Evolutionary conservation across 1,139 yeast genomes (phyloP).

Genomic region (Blastobotrys persicus): DNA sequence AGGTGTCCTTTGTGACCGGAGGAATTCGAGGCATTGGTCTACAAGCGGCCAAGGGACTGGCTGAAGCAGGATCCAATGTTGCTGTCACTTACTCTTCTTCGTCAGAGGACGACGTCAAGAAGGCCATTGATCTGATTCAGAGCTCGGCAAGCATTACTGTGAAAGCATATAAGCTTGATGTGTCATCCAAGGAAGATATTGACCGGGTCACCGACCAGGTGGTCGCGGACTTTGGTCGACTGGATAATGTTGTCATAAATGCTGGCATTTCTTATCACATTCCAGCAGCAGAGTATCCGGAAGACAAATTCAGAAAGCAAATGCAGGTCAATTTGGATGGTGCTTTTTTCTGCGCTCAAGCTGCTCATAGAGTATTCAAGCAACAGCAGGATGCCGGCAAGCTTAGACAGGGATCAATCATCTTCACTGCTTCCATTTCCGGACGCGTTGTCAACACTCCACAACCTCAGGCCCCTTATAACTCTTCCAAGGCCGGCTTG

Average conservation of each 20-base stretch:
- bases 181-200: constrained; percentile 5
- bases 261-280: constrained; percentile 53
- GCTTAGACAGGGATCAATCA: constrained; percentile 44
- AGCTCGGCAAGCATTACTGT: background rate
- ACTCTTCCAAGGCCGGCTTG: constrained; percentile 80
- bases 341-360: constrained; percentile 39
- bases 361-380: constrained; percentile 61
- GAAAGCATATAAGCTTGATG: constrained; percentile 4
- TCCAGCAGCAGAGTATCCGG: constrained; percentile 15
- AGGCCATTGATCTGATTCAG: constrained; percentile 2
- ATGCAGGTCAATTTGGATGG: constrained; percentile 15
- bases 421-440: constrained; percentile 79
- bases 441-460: constrained; percentile 79
- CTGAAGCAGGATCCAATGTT: constrained; percentile 30
- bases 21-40: constrained; percentile 49
- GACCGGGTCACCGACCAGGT: constrained; percentile 12
- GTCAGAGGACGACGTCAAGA: constrained; percentile 3
- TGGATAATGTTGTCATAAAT: constrained; percentile 74
- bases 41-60: constrained; percentile 42
- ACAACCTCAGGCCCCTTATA: constrained; percentile 77
- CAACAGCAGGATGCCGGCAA: constrained; percentile 50
- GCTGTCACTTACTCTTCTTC: constrained; percentile 32
- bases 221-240: constrained; percentile 53
- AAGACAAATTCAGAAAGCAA: constrained; percentile 12
- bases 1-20: constrained; percentile 47